These are phyloP conservation scores for Flaveria bidentis DNA, from an alignment of 129 eudicot species.

Conservation along the genomic window DNA sequence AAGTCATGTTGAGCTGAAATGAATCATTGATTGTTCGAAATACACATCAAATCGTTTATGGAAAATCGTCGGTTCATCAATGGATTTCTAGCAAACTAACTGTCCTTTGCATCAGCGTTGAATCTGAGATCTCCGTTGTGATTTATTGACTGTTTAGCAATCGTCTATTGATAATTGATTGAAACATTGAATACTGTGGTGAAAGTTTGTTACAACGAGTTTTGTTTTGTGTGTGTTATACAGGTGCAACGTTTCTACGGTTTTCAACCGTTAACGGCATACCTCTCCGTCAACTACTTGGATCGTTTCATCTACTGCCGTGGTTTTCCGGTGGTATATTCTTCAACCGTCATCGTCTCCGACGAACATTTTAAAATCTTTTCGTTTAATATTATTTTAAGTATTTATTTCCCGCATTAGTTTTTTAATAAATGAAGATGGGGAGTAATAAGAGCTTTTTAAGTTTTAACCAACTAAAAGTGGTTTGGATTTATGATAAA, in stretches of 20 bases:
- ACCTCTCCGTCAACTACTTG: constrained; percentile 83
- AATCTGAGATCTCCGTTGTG: constrained; percentile 13
- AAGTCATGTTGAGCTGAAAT: constrained; percentile 3
- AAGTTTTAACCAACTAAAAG: background rate
- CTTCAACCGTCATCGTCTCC: constrained; percentile 10
- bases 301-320: constrained; percentile 80
- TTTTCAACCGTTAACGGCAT: constrained; percentile 87
- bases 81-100: background rate
- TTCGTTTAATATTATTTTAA: no score
- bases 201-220: background rate
- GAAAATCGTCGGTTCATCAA: no score
- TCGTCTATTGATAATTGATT: background rate
- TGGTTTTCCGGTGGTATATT: constrained; percentile 68
- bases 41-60: background rate
- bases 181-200: background rate
- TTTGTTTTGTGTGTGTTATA: constrained; percentile 2
- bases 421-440: constrained; percentile 1
- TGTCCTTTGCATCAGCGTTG: background rate
- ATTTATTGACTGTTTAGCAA: background rate
- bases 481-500: constrained; percentile 4
- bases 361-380: background rate
- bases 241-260: constrained; percentile 82
- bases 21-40: background rate
- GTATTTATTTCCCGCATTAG: background rate
- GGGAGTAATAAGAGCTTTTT: background rate